Conservation (phyloP, 164 flowering plant species). For the Chimonanthus salicifolius region DNA sequence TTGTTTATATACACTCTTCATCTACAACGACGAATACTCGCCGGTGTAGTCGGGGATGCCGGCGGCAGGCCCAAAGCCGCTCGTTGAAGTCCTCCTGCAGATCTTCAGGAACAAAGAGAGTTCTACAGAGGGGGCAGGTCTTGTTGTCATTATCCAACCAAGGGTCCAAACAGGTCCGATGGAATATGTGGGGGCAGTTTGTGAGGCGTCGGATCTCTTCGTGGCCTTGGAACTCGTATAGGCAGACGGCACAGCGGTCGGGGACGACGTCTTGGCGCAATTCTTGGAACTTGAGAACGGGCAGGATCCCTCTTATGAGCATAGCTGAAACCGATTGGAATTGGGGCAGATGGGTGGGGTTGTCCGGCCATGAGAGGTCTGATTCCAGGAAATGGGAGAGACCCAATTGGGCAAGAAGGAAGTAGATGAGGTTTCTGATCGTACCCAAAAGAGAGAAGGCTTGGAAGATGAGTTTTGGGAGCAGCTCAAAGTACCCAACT, state of each 20-base stretch:
- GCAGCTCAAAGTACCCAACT: constrained; percentile 70
- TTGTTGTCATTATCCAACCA: constrained; percentile 89
- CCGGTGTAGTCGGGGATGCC: constrained; percentile 42
- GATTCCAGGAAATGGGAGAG: constrained; percentile 61
- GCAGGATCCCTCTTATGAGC: constrained; percentile 71
- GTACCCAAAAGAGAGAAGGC: constrained; percentile 49
- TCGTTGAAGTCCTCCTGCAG: constrained; percentile 54
- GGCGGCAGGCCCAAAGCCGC: constrained; percentile 72
- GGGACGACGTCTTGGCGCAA: constrained; percentile 20
- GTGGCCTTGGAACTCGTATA: constrained; percentile 56
- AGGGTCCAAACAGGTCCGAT: constrained; percentile 69
- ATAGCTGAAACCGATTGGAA: constrained; percentile 50
- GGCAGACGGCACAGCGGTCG: constrained; percentile 82
- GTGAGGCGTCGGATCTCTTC: constrained; percentile 72
- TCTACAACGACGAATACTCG: constrained; percentile 24
- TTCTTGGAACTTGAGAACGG: constrained; percentile 53
- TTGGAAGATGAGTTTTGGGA: constrained; percentile 63
- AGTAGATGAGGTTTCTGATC: constrained; percentile 38
- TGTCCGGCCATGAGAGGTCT: constrained; percentile 25
- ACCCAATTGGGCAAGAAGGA: constrained; percentile 44
- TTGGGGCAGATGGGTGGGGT: constrained; percentile 23
- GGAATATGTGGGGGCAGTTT: constrained; percentile 80
- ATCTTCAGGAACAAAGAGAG: constrained; percentile 52
- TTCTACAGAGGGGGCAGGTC: constrained; percentile 89
- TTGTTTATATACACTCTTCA: neutral